Evolutionary conservation across 2,329 filamentous ascomycete genomes (phyloP), one percentile per base, ranked within the genome.

Genomic region (Aspergillus versicolor): DNA sequence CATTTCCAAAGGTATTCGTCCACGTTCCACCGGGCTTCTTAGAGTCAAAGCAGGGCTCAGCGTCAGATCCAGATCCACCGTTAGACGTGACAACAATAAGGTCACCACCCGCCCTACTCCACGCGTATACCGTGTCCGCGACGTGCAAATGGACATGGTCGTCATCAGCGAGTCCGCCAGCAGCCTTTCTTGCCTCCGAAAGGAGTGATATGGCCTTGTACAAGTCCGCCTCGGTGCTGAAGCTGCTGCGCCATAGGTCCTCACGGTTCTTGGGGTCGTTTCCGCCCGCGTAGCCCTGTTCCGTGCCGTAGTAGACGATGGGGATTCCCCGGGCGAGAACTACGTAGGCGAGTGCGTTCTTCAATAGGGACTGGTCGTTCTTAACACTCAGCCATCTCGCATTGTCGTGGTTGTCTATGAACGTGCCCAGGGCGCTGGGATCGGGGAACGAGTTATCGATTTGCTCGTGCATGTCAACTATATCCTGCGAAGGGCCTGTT

Each of bases 301-400:
- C 86, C 56, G 86, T 83, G n/a, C 86, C 86, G 55, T 87, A 81
- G 70, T 88, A 89, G 50, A 88, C 63, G 50, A 88, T 84, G 1
- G 85, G 85, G 50, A 88, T 84, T 2, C 86, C 86, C 50, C 86
- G 71, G 0, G 72, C 63, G 5, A 89, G 77, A 45, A 89, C 80
- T 9, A 81, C 80, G 64, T 83, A 88, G 0, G 84, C 78, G 40
- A 88, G 76, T 1, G 82, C 80, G 64, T 88, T 89, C 71, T 85
- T 83, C 15, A 84, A 81, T 2, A 85, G 77, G 5, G 70, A 64
- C 8, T 62, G 62, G 48, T 73, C 70, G 17, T 53, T 49, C 11
- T 70, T 73, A 60, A 37, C 57, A 70, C 64, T 56, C 67, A 17
- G 82, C 69, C 66, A 84, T 11, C 84, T 81, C 4, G 81, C 70